Evolutionary conservation across 148 eudicot genomes (phyloP).

Genomic region (Limonium bicolor): DNA sequence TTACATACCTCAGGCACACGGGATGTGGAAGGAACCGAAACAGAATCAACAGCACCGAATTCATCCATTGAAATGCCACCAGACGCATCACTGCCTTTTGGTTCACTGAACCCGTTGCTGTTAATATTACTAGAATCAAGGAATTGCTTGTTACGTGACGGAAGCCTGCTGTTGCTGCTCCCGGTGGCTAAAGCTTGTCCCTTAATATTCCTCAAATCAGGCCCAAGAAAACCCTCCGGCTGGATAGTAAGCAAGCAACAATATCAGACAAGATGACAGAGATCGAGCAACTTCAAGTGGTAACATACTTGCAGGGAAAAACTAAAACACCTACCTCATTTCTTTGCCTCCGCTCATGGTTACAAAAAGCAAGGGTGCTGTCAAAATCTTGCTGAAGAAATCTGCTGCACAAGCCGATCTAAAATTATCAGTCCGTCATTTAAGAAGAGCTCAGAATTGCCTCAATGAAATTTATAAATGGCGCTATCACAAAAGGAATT

Average conservation of each 20-base stretch:
- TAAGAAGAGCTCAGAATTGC: no score
- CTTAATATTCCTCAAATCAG: constrained; percentile 54
- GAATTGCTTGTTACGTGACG: constrained; percentile 53
- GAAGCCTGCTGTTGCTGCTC: constrained; percentile 46
- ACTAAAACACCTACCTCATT: constrained; percentile 42
- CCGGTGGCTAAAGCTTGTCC: constrained; percentile 45
- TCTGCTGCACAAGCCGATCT: constrained; percentile 32
- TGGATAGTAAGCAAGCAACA: background rate
- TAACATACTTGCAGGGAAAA: background rate
- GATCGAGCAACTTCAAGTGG: background rate
- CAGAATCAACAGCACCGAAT: constrained; percentile 59
- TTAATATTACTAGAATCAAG: no score
- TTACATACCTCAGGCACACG: constrained; percentile 62
- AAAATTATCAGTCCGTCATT: background rate
- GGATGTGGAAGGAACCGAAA: constrained; percentile 42
- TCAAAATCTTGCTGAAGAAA: constrained; percentile 89
- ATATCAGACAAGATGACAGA: background rate
- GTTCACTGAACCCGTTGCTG: constrained; percentile 41
- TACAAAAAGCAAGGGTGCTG: constrained; percentile 70
- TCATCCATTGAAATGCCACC: constrained; percentile 42
- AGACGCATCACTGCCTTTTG: constrained; percentile 52
- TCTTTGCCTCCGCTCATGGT: constrained; percentile 84
- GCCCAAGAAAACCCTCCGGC: constrained; percentile 47
- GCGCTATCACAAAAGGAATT: no score
- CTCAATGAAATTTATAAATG: no score